Conservation (phyloP, 2,329 filamentous ascomycete species). For the Beauveria caledonica region DNA sequence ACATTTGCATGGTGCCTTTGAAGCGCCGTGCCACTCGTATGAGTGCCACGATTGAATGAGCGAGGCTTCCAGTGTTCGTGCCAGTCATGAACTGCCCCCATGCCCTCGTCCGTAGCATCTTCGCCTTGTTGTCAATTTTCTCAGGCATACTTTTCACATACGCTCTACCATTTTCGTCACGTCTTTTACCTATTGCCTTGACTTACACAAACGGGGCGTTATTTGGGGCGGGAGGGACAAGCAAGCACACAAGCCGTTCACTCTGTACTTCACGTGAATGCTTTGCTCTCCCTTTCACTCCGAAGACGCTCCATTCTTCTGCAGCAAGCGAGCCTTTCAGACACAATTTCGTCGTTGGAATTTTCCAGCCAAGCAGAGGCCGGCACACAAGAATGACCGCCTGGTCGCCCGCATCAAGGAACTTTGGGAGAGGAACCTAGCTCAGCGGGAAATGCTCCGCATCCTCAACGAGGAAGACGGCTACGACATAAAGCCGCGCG, state of each 20-base stretch:
- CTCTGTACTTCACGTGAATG: background rate
- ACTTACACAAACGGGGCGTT: conserved; percentile 15
- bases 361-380: conserved; percentile 67
- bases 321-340: conserved; percentile 68
- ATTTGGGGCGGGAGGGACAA: conserved; percentile 1
- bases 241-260: background rate
- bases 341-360: conserved; percentile 71
- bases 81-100: background rate
- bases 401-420: conserved; percentile 64
- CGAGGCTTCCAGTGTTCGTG: background rate
- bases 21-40: background rate
- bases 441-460: conserved; percentile 65
- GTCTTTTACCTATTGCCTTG: background rate
- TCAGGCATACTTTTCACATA: background rate
- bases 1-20: background rate
- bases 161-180: background rate
- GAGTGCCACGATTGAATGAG: background rate
- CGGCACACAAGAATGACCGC: conserved; percentile 59
- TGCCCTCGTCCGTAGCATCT: background rate
- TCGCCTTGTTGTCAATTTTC: background rate
- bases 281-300: background rate
- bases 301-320: conserved; percentile 8
- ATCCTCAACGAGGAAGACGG: conserved; percentile 62
- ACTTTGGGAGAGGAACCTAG: conserved; percentile 68
- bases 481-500: conserved; percentile 61